Base-by-base conservation (phyloP, 2,329 filamentous ascomycete species). In the Aspergillus sp. region DNA sequence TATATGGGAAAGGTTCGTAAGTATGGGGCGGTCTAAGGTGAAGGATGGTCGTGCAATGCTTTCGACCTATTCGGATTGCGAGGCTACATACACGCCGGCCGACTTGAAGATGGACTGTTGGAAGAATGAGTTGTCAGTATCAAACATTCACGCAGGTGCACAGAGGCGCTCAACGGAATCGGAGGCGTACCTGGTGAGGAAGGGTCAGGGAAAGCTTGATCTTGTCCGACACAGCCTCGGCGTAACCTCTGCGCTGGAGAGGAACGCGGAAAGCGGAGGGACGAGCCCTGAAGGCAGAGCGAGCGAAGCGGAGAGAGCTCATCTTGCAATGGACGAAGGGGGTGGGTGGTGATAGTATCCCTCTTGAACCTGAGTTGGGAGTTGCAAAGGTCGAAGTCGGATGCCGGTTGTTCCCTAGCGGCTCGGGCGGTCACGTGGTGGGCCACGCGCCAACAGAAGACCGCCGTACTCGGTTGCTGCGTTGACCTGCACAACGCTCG, bases 131-230 rank as follows among this genome's bases (percentile, higher is more conserved):
- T 39, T 58, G 65, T 75, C 60, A 77, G 72, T 70, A 59, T 54
- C 25, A 47, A 32, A 8, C 6, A 38, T 54, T 32, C 30, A 13
- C 4, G 45, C 50, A 57, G 54, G 55, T 57, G 58, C 36, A 56
- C 49, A 13, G 48, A 41, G 50, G 21, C 48, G 28, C 49, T 63
- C 65, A 63, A 45, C 53, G 63, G 62, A 53, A 55, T 67, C 65
- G 63, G 68, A 65, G 59, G 63, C 91, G 82, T 92, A 98, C 95
- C 92, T 97, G 91, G 84, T 98, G 94, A 83, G 95, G 95, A 73
- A 99, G 91, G 79, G 91, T 88, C 84, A 99, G 86, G 85, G 92
- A 97, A 84, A 99, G 89, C 89, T 96, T 96, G 87, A 99, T 96
- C 88, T 94, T 94, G 86, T 94, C 91, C 75, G 89, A 83, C 72